Percentiles rank a stretch among this genome's conserved stretches.
These are phyloP conservation scores for Nasturtium officinale DNA, from an alignment of 345 rosid species.

Conservation along the genomic window DNA sequence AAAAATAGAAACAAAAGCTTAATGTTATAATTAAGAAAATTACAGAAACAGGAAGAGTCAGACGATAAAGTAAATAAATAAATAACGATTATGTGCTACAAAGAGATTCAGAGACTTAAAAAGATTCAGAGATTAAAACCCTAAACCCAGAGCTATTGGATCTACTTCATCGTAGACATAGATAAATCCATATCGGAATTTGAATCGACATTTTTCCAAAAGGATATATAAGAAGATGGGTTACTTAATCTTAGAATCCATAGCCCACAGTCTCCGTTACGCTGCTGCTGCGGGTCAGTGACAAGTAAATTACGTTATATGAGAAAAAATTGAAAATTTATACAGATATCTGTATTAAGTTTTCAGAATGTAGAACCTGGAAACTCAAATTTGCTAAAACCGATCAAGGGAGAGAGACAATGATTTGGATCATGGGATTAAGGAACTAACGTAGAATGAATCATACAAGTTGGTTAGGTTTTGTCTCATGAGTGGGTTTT, in stretches of 20 bases:
- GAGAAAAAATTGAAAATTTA: not conserved
- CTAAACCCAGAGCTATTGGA: conserved; percentile 22
- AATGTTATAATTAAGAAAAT: not conserved
- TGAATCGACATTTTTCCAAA: conserved; percentile 18
- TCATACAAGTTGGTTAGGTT: conserved; percentile 37
- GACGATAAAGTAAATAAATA: not conserved
- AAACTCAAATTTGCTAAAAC: not conserved
- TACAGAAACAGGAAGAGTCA: not conserved
- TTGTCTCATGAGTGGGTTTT: conserved; percentile 27
- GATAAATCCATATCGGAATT: conserved; percentile 36
- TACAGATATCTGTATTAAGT: not conserved
- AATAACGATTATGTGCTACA: conserved; percentile 5
- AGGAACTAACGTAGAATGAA: conserved; percentile 29
- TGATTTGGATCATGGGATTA: conserved; percentile 14
- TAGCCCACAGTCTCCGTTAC: conserved; percentile 15
- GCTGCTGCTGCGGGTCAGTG: conserved; percentile 1
- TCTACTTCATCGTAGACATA: not conserved
- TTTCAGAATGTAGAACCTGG: not conserved
- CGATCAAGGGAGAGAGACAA: conserved; percentile 27
- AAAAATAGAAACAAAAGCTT: not conserved
- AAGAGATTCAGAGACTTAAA: not conserved
- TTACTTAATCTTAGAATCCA: conserved; percentile 45
- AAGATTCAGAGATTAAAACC: conserved; percentile 21
- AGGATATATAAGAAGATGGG: not conserved
- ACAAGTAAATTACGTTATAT: not conserved